phyloP scores from a whole-genome alignment of 2,329 filamentous ascomycete genomes.

The Aureobasidium namibiae region DNA sequence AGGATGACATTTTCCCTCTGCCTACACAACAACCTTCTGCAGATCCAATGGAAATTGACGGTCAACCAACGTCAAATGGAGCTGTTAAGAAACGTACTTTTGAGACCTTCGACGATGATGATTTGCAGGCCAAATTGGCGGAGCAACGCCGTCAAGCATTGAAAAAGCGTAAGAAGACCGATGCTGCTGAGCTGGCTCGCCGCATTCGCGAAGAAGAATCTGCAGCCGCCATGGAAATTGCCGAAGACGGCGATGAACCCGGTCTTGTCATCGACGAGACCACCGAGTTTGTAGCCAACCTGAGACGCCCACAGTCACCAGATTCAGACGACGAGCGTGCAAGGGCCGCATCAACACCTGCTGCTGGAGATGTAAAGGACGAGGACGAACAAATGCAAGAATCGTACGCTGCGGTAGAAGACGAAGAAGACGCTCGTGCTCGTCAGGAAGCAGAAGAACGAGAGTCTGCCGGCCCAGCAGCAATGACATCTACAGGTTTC shows the following conservation, averaged over 20 bases:
- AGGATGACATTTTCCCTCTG: slow-evolving; percentile 44
- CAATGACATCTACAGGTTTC: slow-evolving; percentile 60
- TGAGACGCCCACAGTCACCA: slow-evolving; percentile 55
- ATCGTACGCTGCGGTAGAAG: slow-evolving; percentile 34
- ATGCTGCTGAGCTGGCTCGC: slow-evolving; percentile 78
- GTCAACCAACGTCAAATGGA: slow-evolving; percentile 21
- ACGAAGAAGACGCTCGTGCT: slow-evolving; percentile 35
- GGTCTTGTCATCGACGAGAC: slow-evolving; percentile 94
- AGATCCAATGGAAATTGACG: slow-evolving; percentile 69
- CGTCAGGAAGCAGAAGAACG: slow-evolving; percentile 32
- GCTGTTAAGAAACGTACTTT: slow-evolving; percentile 25
- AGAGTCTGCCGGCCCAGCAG: slow-evolving; percentile 27
- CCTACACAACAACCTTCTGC: slow-evolving; percentile 29
- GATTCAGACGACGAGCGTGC: slow-evolving; percentile 25
- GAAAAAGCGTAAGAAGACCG: slow-evolving; percentile 82
- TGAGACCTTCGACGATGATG: slow-evolving; percentile 72
- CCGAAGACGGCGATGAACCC: slow-evolving; percentile 44
- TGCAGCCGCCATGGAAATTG: slow-evolving; percentile 48
- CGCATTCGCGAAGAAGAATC: slow-evolving; percentile 60
- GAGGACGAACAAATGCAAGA: slow-evolving; percentile 34
- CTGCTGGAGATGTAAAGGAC: slow-evolving; percentile 42
- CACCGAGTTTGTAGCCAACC: slow-evolving; percentile 82
- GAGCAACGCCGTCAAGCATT: slow-evolving; percentile 74
- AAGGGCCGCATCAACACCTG: slow-evolving; percentile 14
- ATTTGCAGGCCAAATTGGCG: slow-evolving; percentile 78